Percentiles rank a stretch among this genome's conserved stretches.
Evolutionary conservation across 805 yeast genomes (phyloP).

Genomic region (Saccharomycopsis capsularis): DNA sequence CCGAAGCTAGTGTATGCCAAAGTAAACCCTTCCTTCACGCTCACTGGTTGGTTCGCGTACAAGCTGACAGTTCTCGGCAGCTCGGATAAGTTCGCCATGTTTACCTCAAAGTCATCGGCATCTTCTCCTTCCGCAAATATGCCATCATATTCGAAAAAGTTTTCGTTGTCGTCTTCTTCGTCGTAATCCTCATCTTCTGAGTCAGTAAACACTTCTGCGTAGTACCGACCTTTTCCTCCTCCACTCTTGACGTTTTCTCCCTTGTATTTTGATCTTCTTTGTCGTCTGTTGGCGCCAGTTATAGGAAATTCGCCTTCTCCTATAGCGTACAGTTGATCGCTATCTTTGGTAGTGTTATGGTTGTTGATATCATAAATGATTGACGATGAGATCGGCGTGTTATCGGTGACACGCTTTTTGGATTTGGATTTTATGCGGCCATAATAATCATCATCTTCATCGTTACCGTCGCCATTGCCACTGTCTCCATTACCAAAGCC

Average conservation of each 20-base stretch:
- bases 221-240: conserved; percentile 11
- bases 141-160: conserved; percentile 16
- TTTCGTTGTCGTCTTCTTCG: conserved; percentile 9
- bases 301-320: background rate
- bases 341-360: background rate
- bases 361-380: background rate
- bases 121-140: conserved; percentile 19
- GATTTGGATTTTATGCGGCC: conserved; percentile 14
- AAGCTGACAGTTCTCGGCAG: conserved; percentile 50
- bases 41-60: conserved; percentile 79
- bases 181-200: conserved; percentile 25
- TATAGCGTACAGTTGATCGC: too few species aligned
- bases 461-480: background rate
- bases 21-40: conserved; percentile 61
- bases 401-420: conserved; percentile 6
- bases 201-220: conserved; percentile 23
- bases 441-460: conserved; percentile 7
- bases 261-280: background rate
- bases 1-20: conserved; percentile 72
- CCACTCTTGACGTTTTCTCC: background rate
- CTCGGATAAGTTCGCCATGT: conserved; percentile 21
- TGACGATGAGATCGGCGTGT: too few species aligned
- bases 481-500: background rate
- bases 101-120: too few species aligned
- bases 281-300: background rate